Conservation (phyloP, 1,284 basidiomycete genomes). For the Tranzscheliella williamsii region DNA sequence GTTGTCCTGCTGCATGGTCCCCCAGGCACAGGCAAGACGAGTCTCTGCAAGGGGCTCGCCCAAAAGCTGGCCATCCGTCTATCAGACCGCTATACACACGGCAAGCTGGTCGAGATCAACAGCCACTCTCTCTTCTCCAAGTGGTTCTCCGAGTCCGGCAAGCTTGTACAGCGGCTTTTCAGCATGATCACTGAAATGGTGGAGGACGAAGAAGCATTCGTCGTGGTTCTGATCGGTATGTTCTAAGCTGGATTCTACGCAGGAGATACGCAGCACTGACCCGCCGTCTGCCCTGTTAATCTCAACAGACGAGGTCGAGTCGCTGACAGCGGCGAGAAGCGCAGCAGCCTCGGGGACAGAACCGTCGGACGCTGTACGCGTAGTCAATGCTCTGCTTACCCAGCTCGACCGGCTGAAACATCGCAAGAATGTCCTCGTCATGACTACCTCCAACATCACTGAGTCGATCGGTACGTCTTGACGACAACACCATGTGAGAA, state of each 20-base stretch:
- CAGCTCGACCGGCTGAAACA: slow-evolving; percentile 94
- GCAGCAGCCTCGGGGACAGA: slow-evolving; percentile 93
- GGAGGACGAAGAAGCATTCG: slow-evolving; percentile 86
- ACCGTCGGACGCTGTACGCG: slow-evolving; percentile 90
- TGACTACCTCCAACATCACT: slow-evolving; percentile 94
- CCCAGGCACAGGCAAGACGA: slow-evolving; percentile 97
- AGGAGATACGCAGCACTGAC: background rate
- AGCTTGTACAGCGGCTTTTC: slow-evolving; percentile 93
- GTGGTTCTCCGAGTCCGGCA: slow-evolving; percentile 92
- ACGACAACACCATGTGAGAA: background rate
- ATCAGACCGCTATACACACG: slow-evolving; percentile 79
- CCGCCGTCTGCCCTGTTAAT: slow-evolving; percentile 7
- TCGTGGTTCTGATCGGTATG: slow-evolving; percentile 92
- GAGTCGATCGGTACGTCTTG: slow-evolving; percentile 81
- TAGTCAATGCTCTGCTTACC: slow-evolving; percentile 95
- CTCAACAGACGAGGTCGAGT: slow-evolving; percentile 97
- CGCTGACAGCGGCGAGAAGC: slow-evolving; percentile 86
- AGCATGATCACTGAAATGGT: slow-evolving; percentile 80
- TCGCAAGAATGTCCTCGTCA: slow-evolving; percentile 87
- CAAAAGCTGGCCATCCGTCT: slow-evolving; percentile 93
- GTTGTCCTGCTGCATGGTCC: slow-evolving; percentile 93
- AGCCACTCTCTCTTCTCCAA: slow-evolving; percentile 60
- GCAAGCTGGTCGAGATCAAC: slow-evolving; percentile 92
- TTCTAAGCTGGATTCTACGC: no score
- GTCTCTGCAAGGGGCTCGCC: slow-evolving; percentile 87